Percentiles rank a stretch among this genome's conserved stretches.
These are phyloP conservation scores for Patellifolia procumbens DNA, from an alignment of 179 eudicot genomes.

Conservation along the genomic window DNA sequence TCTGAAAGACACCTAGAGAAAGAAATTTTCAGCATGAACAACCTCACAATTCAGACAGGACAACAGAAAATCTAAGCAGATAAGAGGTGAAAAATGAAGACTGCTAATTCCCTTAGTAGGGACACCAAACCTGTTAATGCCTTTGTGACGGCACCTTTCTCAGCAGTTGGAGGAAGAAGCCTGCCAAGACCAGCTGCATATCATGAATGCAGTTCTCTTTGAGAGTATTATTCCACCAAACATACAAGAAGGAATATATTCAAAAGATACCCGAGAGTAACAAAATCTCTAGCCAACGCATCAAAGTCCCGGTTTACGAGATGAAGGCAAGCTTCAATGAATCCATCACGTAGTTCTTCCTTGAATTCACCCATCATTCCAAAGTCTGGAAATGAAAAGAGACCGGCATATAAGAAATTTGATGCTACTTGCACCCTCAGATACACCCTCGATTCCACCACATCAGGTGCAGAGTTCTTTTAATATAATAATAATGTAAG, in stretches of 20 bases:
- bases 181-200: conserved; percentile 42
- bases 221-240: neutral
- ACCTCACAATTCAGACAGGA: conserved; percentile 5
- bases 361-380: conserved; percentile 99
- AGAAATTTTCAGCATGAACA: conserved; percentile 26
- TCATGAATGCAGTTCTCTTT: conserved; percentile 9
- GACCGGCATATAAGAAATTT: neutral
- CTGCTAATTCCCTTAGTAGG: neutral
- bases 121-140: conserved; percentile 75
- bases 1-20: conserved; percentile 65
- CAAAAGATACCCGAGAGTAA: conserved; percentile 76
- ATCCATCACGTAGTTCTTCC: conserved; percentile 93
- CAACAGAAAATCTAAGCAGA: neutral
- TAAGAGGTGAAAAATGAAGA: neutral
- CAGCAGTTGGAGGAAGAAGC: conserved; percentile 91
- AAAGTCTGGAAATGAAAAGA: conserved; percentile 55
- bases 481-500: neutral
- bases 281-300: conserved; percentile 86
- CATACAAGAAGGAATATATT: conserved; percentile 9
- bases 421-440: neutral
- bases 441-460: neutral
- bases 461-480: neutral
- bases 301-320: conserved; percentile 92
- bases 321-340: conserved; percentile 97
- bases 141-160: conserved; percentile 80